A percentile compares a stretch with the other conserved stretches of the same genome.
Evolutionary conservation across 352 stramenopile species (phyloP).

Genomic region (Globisporangium mamillatum): DNA sequence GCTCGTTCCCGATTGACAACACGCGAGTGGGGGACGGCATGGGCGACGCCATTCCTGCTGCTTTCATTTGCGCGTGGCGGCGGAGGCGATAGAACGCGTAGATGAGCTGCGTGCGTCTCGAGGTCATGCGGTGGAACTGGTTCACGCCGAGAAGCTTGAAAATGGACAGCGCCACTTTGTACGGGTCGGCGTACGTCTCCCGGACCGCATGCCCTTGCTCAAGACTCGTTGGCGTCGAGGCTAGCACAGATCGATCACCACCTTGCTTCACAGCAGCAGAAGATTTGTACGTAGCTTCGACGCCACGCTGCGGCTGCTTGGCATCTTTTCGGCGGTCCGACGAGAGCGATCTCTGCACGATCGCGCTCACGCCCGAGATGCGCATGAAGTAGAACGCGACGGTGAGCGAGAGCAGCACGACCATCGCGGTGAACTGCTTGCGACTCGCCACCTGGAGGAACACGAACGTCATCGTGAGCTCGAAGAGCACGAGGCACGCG

Average conservation of each 20-base stretch:
- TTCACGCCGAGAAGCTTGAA: constrained; percentile 70
- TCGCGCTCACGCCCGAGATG: constrained; percentile 36
- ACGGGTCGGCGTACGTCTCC: constrained; percentile 66
- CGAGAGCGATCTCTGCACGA: constrained; percentile 35
- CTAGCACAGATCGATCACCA: neutral
- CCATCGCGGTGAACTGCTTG: constrained; percentile 55
- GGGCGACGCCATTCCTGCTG: neutral
- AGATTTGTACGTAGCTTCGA: constrained; percentile 2
- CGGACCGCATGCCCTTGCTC: constrained; percentile 35
- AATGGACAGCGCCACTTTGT: constrained; percentile 68
- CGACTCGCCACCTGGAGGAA: constrained; percentile 59
- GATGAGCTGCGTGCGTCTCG: constrained; percentile 46
- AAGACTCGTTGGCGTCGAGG: constrained; percentile 31
- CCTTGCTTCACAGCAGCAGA: neutral
- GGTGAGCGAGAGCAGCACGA: constrained; percentile 49
- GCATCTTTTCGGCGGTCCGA: constrained; percentile 16
- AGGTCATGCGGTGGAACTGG: constrained; percentile 69
- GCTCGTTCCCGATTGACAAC: neutral
- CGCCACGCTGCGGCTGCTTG: neutral
- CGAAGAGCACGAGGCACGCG: constrained; percentile 64
- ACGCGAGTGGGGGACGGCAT: neutral
- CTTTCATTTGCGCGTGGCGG: constrained; percentile 33
- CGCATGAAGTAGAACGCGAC: constrained; percentile 50
- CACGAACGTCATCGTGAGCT: constrained; percentile 73
- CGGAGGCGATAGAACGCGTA: constrained; percentile 63